Percentiles rank a stretch among this genome's conserved stretches.
These are phyloP conservation scores for Chaetomium olivaceum DNA, from an alignment of 2,329 filamentous ascomycete genomes.

Conservation along the genomic window DNA sequence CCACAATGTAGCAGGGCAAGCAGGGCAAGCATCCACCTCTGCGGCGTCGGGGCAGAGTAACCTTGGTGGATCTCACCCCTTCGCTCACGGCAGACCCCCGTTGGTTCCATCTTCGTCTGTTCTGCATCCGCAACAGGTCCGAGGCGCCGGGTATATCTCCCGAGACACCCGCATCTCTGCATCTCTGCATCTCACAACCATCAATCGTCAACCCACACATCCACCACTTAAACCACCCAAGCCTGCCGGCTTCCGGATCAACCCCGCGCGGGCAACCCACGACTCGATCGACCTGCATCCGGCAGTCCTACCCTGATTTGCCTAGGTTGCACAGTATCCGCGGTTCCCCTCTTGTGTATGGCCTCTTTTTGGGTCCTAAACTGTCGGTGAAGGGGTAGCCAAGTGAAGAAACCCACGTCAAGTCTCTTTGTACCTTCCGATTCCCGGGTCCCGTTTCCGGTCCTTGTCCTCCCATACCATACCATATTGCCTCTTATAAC, in stretches of 20 bases:
- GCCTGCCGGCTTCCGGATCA: not conserved
- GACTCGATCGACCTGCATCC: not conserved
- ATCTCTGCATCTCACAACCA: not conserved
- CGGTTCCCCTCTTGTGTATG: constrained; percentile 3
- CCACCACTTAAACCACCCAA: not conserved
- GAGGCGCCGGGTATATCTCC: constrained; percentile 20
- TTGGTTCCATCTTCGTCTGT: not conserved
- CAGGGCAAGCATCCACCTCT: not conserved
- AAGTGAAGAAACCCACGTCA: not conserved
- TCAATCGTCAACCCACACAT: not conserved
- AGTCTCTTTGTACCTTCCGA: not conserved
- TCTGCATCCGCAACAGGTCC: not conserved
- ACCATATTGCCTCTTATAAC: constrained; percentile 11
- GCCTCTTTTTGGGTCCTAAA: constrained; percentile 2
- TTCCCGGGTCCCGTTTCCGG: constrained; percentile 3
- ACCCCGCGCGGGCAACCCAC: constrained; percentile 8
- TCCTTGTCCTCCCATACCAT: not conserved
- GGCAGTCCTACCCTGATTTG: constrained; percentile 9
- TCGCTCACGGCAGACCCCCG: not conserved
- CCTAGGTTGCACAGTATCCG: constrained; percentile 10
- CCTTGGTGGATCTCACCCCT: not conserved
- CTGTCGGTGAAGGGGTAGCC: constrained; percentile 20
- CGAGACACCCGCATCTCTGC: constrained; percentile 17
- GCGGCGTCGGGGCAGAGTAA: not conserved
- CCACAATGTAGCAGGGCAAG: not conserved